Base-by-base conservation (phyloP, 1,284 basidiomycete genomes). In the Naganishia liquefaciens region DNA sequence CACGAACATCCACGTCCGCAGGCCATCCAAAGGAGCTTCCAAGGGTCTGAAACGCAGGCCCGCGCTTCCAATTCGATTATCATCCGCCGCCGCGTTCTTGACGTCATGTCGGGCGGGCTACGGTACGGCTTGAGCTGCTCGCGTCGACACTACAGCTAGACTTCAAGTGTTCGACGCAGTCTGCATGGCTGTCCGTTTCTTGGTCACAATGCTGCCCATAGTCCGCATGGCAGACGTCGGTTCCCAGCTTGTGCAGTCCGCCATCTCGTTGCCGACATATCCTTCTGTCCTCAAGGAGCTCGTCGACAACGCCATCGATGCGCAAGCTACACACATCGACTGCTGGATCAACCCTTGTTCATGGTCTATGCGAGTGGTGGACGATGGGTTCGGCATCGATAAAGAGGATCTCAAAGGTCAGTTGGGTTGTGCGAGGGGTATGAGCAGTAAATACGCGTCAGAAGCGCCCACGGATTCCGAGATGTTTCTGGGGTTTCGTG, bases 331-430 rank as follows among this genome's bases (percentile, higher is more conserved):
- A 4, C 65, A 69, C 5, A 73, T 83, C 30, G 72, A 76, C 28
- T 70, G 77, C 30, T 72, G 73, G 49, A 55, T 82, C 30, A 72
- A 78, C 62, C 69, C 78, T 28, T 82, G 84, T 53, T 83, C 87
- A 63, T 90, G 90, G 90, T 78, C 82, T 13, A 87, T 90, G 70
- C 88, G 89, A 83, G 88, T 94, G 6, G 83, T 84, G 69, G 93
- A 96, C 77, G 84, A 95, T 74, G 93, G 93, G 0, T 69, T 69
- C 50, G 93, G 93, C 1, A 88, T 96, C 54, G 78, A 77, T 37
- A 83, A 81, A 70, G 82, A 84, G 11, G 84, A 84, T 0, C 77
- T 94, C 69, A 78, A 74, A 27, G 68, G 79, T 13, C 78, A 37
- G 6, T 93, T 17, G 85, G 84, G 2, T 75, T 80, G 44, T 79